A percentile compares a stretch with the other conserved stretches of the same genome.
Evolutionary conservation across 1,284 basidiomycete genomes (phyloP).

Genomic region (Agroathelia rolfsii): DNA sequence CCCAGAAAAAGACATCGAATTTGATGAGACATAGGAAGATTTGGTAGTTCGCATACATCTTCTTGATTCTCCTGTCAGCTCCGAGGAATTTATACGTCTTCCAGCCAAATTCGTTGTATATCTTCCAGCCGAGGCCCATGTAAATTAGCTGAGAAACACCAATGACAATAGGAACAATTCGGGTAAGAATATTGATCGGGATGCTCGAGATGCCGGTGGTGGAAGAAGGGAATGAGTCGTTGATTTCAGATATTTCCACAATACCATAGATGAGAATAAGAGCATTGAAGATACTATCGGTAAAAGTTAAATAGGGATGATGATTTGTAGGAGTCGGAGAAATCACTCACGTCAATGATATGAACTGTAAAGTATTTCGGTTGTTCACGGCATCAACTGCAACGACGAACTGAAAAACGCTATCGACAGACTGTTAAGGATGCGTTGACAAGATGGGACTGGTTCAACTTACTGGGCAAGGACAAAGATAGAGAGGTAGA

Average conservation of each 20-base stretch:
- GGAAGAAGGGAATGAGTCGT: constrained; percentile 32
- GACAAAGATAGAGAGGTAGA: constrained; percentile 83
- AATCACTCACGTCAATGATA: constrained; percentile 61
- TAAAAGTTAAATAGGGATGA: constrained; percentile 9
- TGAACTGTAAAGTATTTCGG: constrained; percentile 85
- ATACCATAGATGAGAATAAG: constrained; percentile 77
- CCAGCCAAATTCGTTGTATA: constrained; percentile 86
- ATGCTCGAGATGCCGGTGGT: constrained; percentile 46
- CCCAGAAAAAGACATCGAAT: constrained; percentile 89
- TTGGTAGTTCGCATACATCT: constrained; percentile 82
- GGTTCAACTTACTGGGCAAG: constrained; percentile 70
- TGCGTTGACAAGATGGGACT: not conserved
- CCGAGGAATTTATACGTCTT: constrained; percentile 86
- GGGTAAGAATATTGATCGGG: constrained; percentile 67
- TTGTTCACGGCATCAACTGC: constrained; percentile 84
- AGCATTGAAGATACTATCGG: constrained; percentile 72
- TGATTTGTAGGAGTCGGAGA: constrained; percentile 4
- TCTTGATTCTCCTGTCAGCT: constrained; percentile 80
- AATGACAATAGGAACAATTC: constrained; percentile 72
- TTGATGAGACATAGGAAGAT: constrained; percentile 85
- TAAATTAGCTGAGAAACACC: constrained; percentile 67
- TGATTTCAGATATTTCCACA: constrained; percentile 76
- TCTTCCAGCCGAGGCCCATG: constrained; percentile 72
- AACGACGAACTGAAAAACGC: constrained; percentile 80
- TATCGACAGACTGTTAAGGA: constrained; percentile 21